Evolutionary conservation across 2,329 filamentous ascomycete genomes (phyloP), one percentile per base, ranked within the genome.

Genomic region (Elsinoe australis): DNA sequence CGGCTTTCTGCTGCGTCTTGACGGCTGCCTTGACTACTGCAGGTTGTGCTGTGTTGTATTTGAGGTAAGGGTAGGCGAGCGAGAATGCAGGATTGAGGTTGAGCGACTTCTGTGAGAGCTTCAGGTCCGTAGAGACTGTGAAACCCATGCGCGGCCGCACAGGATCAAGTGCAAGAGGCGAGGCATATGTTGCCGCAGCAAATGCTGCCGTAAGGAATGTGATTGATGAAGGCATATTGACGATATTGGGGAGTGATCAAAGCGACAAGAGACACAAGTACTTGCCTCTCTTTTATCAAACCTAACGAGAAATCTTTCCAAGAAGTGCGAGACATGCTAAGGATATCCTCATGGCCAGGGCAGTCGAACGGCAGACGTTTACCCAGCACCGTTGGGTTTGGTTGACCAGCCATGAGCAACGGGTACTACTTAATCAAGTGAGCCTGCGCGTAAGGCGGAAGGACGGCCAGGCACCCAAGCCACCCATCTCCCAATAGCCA

Each of bases 341-440:
- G 24, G 17, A 44, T 44, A 44, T 44, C 12, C 39, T 44, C 39
- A 24, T 28, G 39, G 24, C 21, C 31, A 47, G 18, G 19, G 10
- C 44, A 15, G 29, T 34, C 21, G 31, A 33, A 19, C 28, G 21
- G 29, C 21, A 18, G 26, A 36, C 45, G 45, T 48, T 48, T 48
- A 31, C 34, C 24, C 45, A 48, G 45, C 31, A 28, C 45, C 45
- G 45, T 48, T 48, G 14, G 15, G 9, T 21, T 44, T 36, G 45
- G 45, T 48, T 28, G 45, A 36, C 45, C 45, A 48, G 45, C 45
- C 45, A 48, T 48, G 45, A 22, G 15, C 5, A 48, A 48, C 45
- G 45, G 45, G 34, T 48, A 29, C 45, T 48, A 48, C 31, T 39
- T 48, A 33, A 18, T 18, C 21, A 44, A 29, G 26, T 24, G 39